phyloP scores from a whole-genome alignment of 768 basidiomycete genomes.

The Rickenella mellea region DNA sequence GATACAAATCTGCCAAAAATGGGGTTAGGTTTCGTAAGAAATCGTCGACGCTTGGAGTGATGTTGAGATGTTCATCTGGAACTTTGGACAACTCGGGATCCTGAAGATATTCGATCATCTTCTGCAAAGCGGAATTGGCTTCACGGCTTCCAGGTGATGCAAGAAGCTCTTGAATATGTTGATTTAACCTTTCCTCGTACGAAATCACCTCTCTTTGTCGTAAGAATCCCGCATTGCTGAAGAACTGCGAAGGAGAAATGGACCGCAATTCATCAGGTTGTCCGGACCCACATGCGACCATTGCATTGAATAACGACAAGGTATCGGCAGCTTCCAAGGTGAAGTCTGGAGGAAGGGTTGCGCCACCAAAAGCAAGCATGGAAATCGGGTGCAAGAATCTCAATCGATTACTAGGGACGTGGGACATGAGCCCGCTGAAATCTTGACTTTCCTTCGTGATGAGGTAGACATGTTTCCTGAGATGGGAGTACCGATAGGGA shows the following conservation, averaged over 20 bases:
- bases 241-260: conserved; percentile 38
- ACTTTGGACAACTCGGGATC: conserved; percentile 23
- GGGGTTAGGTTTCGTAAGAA: conserved; percentile 38
- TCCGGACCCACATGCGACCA: conserved; percentile 17
- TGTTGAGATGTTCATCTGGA: conserved; percentile 19
- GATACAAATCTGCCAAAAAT: conserved; percentile 50
- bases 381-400: conserved; percentile 58
- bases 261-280: conserved; percentile 19
- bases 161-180: conserved; percentile 27
- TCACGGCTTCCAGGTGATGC: conserved; percentile 25
- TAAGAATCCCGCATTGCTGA: conserved; percentile 29
- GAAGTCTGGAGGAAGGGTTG: conserved; percentile 49
- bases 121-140: conserved; percentile 21
- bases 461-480: conserved; percentile 57
- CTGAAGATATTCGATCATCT: conserved; percentile 30
- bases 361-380: conserved; percentile 43
- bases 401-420: conserved; percentile 29
- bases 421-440: conserved; percentile 29
- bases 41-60: conserved; percentile 17
- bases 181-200: conserved; percentile 50
- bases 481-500: conserved; percentile 63
- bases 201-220: conserved; percentile 50
- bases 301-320: conserved; percentile 38
- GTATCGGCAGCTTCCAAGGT: conserved; percentile 53
- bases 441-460: conserved; percentile 17